These are phyloP conservation scores for Phytophthora lateralis DNA, from an alignment of 352 stramenopile species.

Conservation along the genomic window DNA sequence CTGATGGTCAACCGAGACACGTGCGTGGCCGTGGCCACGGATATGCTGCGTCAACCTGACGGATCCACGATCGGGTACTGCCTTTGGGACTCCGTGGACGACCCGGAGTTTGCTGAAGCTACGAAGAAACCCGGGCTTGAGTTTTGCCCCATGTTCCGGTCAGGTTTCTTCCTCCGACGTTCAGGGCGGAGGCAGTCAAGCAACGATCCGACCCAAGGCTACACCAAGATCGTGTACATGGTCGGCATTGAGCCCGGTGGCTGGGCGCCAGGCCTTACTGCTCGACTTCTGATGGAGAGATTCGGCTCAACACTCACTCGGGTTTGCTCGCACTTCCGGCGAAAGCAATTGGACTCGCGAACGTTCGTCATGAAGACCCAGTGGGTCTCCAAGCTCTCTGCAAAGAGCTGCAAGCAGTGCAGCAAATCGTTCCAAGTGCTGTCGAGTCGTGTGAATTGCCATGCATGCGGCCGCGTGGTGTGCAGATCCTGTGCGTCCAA, in stretches of 20 bases:
- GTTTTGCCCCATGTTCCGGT: constrained; percentile 49
- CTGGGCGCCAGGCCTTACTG: constrained; percentile 37
- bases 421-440: constrained; percentile 42
- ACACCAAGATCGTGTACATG: constrained; percentile 71
- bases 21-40: constrained; percentile 40
- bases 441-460: constrained; percentile 48
- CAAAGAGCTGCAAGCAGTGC: constrained; percentile 44
- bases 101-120: constrained; percentile 29
- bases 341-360: constrained; percentile 47
- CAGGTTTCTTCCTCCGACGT: constrained; percentile 52
- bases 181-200: constrained; percentile 18
- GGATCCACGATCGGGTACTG: constrained; percentile 63
- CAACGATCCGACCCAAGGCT: constrained; percentile 5
- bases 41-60: constrained; percentile 41
- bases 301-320: constrained; percentile 48
- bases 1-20: constrained; percentile 47
- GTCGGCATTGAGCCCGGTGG: constrained; percentile 48
- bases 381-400: constrained; percentile 41
- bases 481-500: constrained; percentile 43
- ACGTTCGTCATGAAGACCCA: constrained; percentile 55
- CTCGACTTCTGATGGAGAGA: constrained; percentile 46
- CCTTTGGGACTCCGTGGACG: constrained; percentile 64
- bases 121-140: constrained; percentile 25
- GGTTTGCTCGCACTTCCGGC: constrained; percentile 55
- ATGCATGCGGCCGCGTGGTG: constrained; percentile 44